Percentiles rank a stretch among this genome's conserved stretches.
phyloP scores from a whole-genome alignment of 2,329 filamentous ascomycete species.

The Ascochyta fabae region DNA sequence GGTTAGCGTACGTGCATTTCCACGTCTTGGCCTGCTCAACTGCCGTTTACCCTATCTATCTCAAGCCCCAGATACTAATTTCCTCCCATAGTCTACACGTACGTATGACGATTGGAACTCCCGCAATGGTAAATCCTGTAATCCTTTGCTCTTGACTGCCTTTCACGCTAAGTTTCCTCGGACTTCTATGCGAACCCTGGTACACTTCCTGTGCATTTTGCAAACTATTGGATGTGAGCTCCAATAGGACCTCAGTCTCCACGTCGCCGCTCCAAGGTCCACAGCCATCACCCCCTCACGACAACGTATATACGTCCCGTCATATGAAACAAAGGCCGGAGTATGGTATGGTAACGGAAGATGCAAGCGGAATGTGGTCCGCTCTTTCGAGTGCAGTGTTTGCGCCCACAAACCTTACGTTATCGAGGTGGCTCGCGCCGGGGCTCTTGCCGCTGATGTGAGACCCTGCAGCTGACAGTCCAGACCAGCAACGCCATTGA shows the following conservation, averaged over 20 bases:
- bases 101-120: conserved; percentile 1
- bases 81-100: background rate
- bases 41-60: background rate
- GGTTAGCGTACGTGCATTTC: background rate
- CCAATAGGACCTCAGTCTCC: background rate
- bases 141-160: background rate
- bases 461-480: conserved; percentile 16
- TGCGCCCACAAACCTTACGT: conserved; percentile 2
- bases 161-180: background rate
- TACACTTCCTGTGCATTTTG: background rate
- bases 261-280: background rate
- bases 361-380: background rate
- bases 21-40: background rate
- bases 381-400: background rate
- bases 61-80: too few relatives aligned
- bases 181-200: background rate
- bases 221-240: background rate
- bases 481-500: conserved; percentile 8
- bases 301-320: background rate
- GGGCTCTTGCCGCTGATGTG: conserved; percentile 10
- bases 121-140: background rate
- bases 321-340: background rate
- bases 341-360: background rate
- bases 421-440: conserved; percentile 6
- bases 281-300: background rate